Conservation (phyloP, 2,329 filamentous ascomycete species). For the Dothistroma pini region DNA sequence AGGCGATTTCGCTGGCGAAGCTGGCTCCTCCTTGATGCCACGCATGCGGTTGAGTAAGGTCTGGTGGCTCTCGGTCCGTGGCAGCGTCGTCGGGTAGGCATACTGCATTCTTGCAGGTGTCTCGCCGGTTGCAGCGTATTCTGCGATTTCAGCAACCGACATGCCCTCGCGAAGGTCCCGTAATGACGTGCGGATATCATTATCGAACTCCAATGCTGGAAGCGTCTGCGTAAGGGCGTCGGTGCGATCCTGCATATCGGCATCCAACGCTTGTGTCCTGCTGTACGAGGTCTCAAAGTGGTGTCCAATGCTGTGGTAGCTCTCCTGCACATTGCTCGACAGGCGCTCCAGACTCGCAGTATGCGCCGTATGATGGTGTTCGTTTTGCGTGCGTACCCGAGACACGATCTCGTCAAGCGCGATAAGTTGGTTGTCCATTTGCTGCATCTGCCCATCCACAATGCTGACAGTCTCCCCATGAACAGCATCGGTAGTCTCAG, state of each 20-base stretch:
- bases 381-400: constrained; percentile 76
- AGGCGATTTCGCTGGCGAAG: constrained; percentile 30
- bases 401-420: constrained; percentile 88
- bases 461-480: constrained; percentile 87
- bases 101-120: constrained; percentile 82
- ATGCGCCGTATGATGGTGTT: constrained; percentile 69
- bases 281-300: constrained; percentile 68
- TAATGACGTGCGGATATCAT: constrained; percentile 65
- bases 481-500: constrained; percentile 77
- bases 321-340: constrained; percentile 65
- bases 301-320: constrained; percentile 66
- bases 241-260: constrained; percentile 62
- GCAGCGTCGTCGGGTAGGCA: constrained; percentile 72
- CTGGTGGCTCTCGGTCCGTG: constrained; percentile 66
- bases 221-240: constrained; percentile 58
- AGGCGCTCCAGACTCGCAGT: constrained; percentile 62
- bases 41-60: constrained; percentile 52
- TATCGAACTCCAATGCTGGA: constrained; percentile 53
- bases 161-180: constrained; percentile 68
- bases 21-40: constrained; percentile 35
- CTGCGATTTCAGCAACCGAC: constrained; percentile 60
- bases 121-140: constrained; percentile 80
- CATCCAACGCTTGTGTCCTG: constrained; percentile 64
- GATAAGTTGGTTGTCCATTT: constrained; percentile 83
- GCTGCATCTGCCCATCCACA: constrained; percentile 81